These are phyloP conservation scores for Pholiota adiposa DNA, from an alignment of 1,284 basidiomycete species.

Conservation along the genomic window DNA sequence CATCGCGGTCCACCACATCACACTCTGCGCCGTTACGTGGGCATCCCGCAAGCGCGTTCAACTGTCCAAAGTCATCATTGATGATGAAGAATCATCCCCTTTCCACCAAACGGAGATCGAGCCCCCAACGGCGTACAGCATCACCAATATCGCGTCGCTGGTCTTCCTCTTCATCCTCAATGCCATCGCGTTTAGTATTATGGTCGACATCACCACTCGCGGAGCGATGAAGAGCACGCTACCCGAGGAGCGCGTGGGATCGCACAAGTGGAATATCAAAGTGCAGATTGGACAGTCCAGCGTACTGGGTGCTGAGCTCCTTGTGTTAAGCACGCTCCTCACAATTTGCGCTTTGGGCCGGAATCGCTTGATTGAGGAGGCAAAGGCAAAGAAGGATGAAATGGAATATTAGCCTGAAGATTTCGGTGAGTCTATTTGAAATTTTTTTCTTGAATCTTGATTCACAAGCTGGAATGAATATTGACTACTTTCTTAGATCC, in stretches of 20 bases:
- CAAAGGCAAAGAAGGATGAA: conserved; percentile 21
- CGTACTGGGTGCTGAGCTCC: conserved; percentile 24
- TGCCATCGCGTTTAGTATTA: conserved; percentile 27
- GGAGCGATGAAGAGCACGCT: conserved; percentile 26
- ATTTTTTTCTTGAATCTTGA: not conserved
- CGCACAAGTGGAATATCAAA: conserved; percentile 31
- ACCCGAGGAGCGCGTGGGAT: conserved; percentile 25
- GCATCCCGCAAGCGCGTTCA: conserved; percentile 8
- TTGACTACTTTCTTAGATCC: not conserved
- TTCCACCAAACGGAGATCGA: conserved; percentile 2
- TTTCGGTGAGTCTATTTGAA: conserved; percentile 2
- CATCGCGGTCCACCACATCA: conserved; percentile 23
- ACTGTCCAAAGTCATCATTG: conserved; percentile 6
- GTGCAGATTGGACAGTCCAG: conserved; percentile 28
- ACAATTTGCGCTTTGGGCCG: conserved; percentile 19
- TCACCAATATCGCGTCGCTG: conserved; percentile 17
- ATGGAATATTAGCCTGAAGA: conserved; percentile 14
- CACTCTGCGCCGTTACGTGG: conserved; percentile 17
- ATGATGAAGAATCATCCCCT: conserved; percentile 14
- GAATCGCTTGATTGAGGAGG: conserved; percentile 16
- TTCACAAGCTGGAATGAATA: not conserved
- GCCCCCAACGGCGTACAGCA: conserved; percentile 16
- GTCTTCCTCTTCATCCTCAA: conserved; percentile 24
- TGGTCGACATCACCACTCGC: conserved; percentile 27
- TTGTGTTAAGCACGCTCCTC: conserved; percentile 18